Base-by-base conservation (phyloP, 352 stramenopile genomes). In the Pythium utonaiense region DNA sequence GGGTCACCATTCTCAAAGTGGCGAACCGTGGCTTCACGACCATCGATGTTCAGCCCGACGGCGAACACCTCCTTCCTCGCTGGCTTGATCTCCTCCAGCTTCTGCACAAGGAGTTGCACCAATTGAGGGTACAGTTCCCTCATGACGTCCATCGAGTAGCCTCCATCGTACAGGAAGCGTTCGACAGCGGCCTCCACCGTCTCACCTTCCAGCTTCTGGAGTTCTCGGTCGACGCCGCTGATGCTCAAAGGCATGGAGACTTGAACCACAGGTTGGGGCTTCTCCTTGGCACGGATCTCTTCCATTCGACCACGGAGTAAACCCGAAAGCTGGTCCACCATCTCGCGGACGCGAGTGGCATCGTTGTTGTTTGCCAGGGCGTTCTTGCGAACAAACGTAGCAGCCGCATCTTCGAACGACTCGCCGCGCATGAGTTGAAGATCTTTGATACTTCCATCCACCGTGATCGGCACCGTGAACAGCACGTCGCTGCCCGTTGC, bases 351-450 rank as follows among this genome's bases (percentile, higher is more conserved):
- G 19, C 68, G 66, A 12, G 60, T 59, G 34, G 82, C 73, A 50
- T 91, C 75, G 40, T 73, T 75, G 42, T 75, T 60, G 16, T 67
- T 53, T 54, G 82, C 66, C 22, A 93, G 73, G 1, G 80, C 81
- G 34, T 89, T 76, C 47, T 69, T 74, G n/a, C 71, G 74, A 6
- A 77, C 79, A 51, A 93, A 93, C 16, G 70, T 79, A 25, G 74
- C 47, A 14, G 80, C 83, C 0, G 83, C 83, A 30, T 83, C 71
- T 51, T 91, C 75, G 47, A 79, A 72, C 61, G 69, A 87, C 68
- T 93, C 79, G 21, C 83, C 83, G 5, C 72, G 76, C 55, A 90
- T 61, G 33, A 93, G 77, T 55, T 88, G 69, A 22, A 93, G 64
- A 60, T 93, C 70, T 30, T 70, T 73, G 6, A 78, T 25, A 14